Conservation (phyloP, 208 protist species). For the Sergeia podlipaevii region DNA sequence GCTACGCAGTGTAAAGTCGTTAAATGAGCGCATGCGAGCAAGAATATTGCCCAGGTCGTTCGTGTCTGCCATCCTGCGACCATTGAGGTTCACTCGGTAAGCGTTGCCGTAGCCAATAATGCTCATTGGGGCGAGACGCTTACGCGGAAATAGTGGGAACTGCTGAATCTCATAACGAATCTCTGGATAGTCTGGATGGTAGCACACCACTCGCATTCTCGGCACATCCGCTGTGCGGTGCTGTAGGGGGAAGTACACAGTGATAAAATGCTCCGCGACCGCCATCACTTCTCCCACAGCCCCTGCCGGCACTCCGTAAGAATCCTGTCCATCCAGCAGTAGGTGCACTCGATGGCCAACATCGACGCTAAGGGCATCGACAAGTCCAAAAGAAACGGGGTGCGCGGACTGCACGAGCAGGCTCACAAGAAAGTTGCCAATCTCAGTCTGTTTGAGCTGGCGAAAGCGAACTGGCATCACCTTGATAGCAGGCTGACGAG, state of each 20-base stretch:
- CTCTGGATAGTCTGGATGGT: slow-evolving; percentile 77
- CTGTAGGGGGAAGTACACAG: slow-evolving; percentile 68
- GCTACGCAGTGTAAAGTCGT: slow-evolving; percentile 80
- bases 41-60: slow-evolving; percentile 89
- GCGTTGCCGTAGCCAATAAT: slow-evolving; percentile 45
- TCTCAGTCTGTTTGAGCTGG: slow-evolving; percentile 69
- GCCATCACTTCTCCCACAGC: slow-evolving; percentile 80
- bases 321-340: slow-evolving; percentile 40
- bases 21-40: slow-evolving; percentile 68
- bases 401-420: slow-evolving; percentile 58
- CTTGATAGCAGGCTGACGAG: slow-evolving; percentile 66
- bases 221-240: slow-evolving; percentile 79
- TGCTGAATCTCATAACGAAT: slow-evolving; percentile 73
- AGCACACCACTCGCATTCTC: slow-evolving; percentile 60
- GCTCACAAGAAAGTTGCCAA: slow-evolving; percentile 79
- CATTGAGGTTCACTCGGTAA: slow-evolving; percentile 71
- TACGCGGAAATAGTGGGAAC: slow-evolving; percentile 80
- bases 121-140: slow-evolving; percentile 58
- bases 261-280: slow-evolving; percentile 68
- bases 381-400: slow-evolving; percentile 46
- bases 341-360: slow-evolving; percentile 73
- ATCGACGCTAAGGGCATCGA: slow-evolving; percentile 71
- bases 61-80: slow-evolving; percentile 78
- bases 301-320: slow-evolving; percentile 61
- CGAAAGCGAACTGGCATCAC: slow-evolving; percentile 43